A percentile compares a stretch with the other conserved stretches of the same genome.
phyloP scores from a whole-genome alignment of 2,329 filamentous ascomycete species.

The Talaromyces pinophilus region DNA sequence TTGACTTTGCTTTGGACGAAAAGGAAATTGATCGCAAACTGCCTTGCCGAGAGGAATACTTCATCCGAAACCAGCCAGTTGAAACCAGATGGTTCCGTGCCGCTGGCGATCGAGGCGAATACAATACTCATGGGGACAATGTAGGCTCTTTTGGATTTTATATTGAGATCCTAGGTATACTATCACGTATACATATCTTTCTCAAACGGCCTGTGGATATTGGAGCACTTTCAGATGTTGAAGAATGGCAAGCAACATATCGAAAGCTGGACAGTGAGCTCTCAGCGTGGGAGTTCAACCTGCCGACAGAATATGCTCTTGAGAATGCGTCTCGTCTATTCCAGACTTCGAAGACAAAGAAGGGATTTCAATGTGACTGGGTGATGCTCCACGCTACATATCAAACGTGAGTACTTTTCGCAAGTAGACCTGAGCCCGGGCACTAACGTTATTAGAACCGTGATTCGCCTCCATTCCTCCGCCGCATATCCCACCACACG shows the following conservation, averaged over 20 bases:
- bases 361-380: slow-evolving; percentile 76
- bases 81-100: slow-evolving; percentile 78
- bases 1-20: slow-evolving; percentile 86
- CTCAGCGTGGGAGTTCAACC: slow-evolving; percentile 77
- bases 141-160: slow-evolving; percentile 87
- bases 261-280: slow-evolving; percentile 79
- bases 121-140: slow-evolving; percentile 73
- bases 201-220: slow-evolving; percentile 89
- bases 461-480: slow-evolving; percentile 87
- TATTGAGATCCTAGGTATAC: slow-evolving; percentile 82
- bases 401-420: slow-evolving; percentile 63
- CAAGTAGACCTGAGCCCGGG: neutral
- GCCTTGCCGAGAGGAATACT: slow-evolving; percentile 84
- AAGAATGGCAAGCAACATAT: slow-evolving; percentile 85
- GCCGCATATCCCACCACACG: slow-evolving; percentile 88
- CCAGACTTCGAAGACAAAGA: slow-evolving; percentile 63
- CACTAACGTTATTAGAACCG: slow-evolving; percentile 54
- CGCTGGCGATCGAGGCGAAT: slow-evolving; percentile 58
- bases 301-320: slow-evolving; percentile 75
- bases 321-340: slow-evolving; percentile 76
- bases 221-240: slow-evolving; percentile 77
- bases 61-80: slow-evolving; percentile 78
- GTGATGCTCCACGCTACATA: slow-evolving; percentile 90
- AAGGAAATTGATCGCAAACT: slow-evolving; percentile 85
- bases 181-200: slow-evolving; percentile 85